phyloP scores from a whole-genome alignment of 192 early-diverging fungal species.

The Coemansia sp. region DNA sequence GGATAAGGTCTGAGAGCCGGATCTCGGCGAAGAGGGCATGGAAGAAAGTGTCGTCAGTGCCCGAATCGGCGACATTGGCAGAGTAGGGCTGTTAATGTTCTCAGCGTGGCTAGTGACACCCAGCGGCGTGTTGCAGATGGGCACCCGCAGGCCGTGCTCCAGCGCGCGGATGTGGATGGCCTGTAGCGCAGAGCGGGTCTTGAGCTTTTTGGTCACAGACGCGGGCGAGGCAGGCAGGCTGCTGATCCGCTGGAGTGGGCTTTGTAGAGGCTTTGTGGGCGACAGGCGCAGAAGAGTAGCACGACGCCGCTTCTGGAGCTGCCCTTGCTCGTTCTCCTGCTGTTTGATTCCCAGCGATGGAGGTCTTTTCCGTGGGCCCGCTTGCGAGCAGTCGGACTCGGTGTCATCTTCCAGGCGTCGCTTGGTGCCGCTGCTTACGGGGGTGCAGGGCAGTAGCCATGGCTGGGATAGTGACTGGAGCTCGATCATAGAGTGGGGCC shows the following conservation, averaged over 20 bases:
- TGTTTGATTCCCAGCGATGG: conserved; percentile 11
- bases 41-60: not conserved
- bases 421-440: not conserved
- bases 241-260: conserved; percentile 6
- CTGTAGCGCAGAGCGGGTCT: conserved; percentile 32
- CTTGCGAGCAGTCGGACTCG: not conserved
- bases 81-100: conserved; percentile 26
- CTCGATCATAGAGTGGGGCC: not conserved
- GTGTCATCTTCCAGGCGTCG: not conserved
- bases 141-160: conserved; percentile 44
- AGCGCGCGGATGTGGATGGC: conserved; percentile 43
- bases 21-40: not conserved
- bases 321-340: not conserved
- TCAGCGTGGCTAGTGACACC: conserved; percentile 25
- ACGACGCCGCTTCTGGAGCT: conserved; percentile 7
- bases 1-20: not conserved
- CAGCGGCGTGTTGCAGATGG: conserved; percentile 41
- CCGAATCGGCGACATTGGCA: not conserved
- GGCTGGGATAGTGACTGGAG: not conserved
- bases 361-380: conserved; percentile 5
- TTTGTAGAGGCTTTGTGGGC: conserved; percentile 10
- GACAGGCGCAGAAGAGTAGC: conserved; percentile 9
- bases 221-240: not conserved
- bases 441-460: not conserved
- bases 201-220: conserved; percentile 14